Evolutionary conservation across 2,329 filamentous ascomycete genomes (phyloP), one percentile per base, ranked within the genome.

Genomic region (Chalaropsis thielavioides): DNA sequence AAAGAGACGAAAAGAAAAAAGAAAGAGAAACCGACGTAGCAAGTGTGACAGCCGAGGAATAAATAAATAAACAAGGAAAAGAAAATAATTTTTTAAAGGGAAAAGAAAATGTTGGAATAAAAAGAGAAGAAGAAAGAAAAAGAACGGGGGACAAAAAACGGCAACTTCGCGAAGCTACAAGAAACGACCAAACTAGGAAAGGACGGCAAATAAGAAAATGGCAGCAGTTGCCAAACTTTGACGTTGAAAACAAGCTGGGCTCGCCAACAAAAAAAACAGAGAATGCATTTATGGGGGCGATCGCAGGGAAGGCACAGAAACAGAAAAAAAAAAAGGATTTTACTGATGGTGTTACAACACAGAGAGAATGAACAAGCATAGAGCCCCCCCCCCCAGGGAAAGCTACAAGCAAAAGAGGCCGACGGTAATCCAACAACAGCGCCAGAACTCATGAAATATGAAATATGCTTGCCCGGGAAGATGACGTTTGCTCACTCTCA

Each of bases 31-130:
- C 64, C 69, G 68, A 72, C 70, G 74, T 75, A 73, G 72, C 74
- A 74, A 73, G 75, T 74, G 69, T 64, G 67, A 72, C 68, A 75
- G 74, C 73, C 73, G 13, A 13, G 22, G 51, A 17, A 31, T 3
- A 35, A 35, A 27, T 31, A 19, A 62, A 61, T 44, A 10, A 44
- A 31, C 19, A 46, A 22, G 59, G 15, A 35, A 11, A n/a, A n/a
- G 15, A 51, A 27, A 27, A 56, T 7, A 27, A 56, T 31, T 22
- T 27, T 17, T 35, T 7, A 22, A 56, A 24, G 27, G 27, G 22
- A 11, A 24, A 62, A 62, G 35, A 31, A 19, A 62, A 31, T 13
- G 10, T 41, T 13, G 3, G 27, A 46, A 27, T 17, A 24, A 31
- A 61, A 46, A 19, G 22, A 31, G 31, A 7, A 38, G 41, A 24